These are phyloP conservation scores for Blepharisma japonicum DNA, from an alignment of 73 alveolate species.

Conservation along the genomic window DNA sequence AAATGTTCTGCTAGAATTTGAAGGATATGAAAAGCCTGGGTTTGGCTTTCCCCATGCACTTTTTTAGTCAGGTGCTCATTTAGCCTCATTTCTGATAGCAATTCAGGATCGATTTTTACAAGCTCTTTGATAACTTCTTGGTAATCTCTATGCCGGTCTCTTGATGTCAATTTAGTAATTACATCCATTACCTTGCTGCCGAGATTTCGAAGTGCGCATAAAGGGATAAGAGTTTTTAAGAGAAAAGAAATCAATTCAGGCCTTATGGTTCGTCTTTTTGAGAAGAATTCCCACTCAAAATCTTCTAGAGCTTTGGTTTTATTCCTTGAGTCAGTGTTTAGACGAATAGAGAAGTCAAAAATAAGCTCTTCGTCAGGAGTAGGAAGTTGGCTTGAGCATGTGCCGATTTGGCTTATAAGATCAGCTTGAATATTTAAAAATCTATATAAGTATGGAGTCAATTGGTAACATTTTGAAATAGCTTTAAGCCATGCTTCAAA, in stretches of 20 bases:
- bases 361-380: background rate
- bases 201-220: background rate
- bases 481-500: no score
- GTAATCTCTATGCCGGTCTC: background rate
- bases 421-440: no score
- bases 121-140: background rate
- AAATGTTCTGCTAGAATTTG: background rate
- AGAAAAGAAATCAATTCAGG: background rate
- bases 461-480: no score
- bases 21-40: background rate
- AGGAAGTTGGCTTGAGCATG: no score
- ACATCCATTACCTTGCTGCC: background rate
- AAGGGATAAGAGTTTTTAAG: background rate
- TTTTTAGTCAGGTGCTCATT: background rate
- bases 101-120: background rate
- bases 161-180: background rate
- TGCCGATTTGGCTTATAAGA: no score
- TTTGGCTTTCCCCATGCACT: background rate
- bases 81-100: background rate
- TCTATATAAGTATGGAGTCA: no score
- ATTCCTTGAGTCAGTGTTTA: background rate
- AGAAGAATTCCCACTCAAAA: background rate
- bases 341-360: background rate
- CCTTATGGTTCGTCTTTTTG: background rate
- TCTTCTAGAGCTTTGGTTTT: background rate